Base-by-base conservation (phyloP, 2,329 filamentous ascomycete genomes). In the Ascocoryne sarcoides region DNA sequence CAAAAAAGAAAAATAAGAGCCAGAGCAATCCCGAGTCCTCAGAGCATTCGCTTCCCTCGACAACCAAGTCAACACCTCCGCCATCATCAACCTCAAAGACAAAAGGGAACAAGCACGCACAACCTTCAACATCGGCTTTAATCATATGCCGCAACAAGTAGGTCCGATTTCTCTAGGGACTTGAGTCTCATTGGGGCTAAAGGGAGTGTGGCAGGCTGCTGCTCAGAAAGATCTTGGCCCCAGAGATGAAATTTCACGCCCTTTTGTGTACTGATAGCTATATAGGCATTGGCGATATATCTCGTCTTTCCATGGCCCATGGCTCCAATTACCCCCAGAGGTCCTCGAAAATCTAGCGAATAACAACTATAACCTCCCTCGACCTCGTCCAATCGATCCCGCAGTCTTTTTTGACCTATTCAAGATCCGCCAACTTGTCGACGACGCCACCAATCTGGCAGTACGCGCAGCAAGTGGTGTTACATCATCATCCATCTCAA, bases 241-340 rank as follows among this genome's bases (percentile, higher is more conserved):
- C n/a, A n/a, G n/a, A n/a, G n/a, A n/a, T n/a, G n/a, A n/a, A n/a
- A n/a, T n/a, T n/a, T n/a, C n/a, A n/a, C n/a, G n/a, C n/a, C n/a
- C 7, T 26, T 26, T 12, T n/a, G 12, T 8, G 18, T 10, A 35
- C 32, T 35, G 19, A 35, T 20, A n/a, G 17, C 5, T 5, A 12
- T 10, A 39, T 51, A 90, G 85, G 60, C 84, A 90, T 65, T 90
- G 84, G 85, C 75, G 79, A 48, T 86, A 87, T 60, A 88, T 92
- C 44, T 88, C 84, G 16, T 83, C 80, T 19, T 92, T 85, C 56
- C 81, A 89, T 57, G 86, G 85, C 17, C 79, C 84, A 51, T 92
- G 86, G 86, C 74, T 89, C 10, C 81, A 87, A 61, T 69, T 90
- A 42, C 82, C 84, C 15, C 74, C 79, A 47, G 84, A 90, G 61